These are phyloP conservation scores for Cicer cuneatum DNA, from an alignment of 306 rosid species.

Conservation along the genomic window DNA sequence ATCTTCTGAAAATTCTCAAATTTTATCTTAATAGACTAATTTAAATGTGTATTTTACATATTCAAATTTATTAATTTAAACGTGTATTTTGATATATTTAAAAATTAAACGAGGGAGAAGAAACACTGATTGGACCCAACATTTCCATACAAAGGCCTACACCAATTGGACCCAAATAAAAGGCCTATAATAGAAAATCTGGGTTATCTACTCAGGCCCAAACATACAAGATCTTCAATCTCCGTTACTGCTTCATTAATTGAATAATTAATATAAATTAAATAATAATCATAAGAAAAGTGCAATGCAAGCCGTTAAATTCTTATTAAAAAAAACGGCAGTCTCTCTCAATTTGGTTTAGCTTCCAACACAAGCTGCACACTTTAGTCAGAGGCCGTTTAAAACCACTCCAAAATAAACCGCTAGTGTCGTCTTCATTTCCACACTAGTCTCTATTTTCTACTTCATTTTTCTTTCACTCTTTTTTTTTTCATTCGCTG, in stretches of 20 bases:
- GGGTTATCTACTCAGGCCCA: no score
- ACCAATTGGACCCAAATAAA: no score
- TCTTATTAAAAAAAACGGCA: background rate
- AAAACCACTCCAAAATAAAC: slow-evolving; percentile 17
- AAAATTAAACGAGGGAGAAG: no score
- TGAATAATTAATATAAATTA: background rate
- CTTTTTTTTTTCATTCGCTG: background rate
- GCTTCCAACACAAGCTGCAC: slow-evolving; percentile 49
- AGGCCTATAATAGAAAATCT: no score
- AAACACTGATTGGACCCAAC: no score
- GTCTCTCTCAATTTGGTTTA: slow-evolving; percentile 5
- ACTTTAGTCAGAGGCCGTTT: slow-evolving; percentile 25
- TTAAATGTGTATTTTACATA: no score
- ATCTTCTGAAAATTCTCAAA: no score
- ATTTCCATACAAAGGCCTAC: no score
- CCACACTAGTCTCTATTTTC: background rate
- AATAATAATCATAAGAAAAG: slow-evolving; percentile 10
- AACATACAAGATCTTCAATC: background rate
- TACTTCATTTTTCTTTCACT: background rate
- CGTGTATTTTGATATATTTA: no score
- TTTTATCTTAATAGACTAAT: no score
- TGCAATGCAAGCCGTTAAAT: slow-evolving; percentile 32
- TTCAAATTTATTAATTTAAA: no score
- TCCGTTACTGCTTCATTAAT: background rate
- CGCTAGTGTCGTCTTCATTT: background rate